Evolutionary conservation across 1,284 basidiomycete genomes (phyloP).

Genomic region (Grifola frondosa): DNA sequence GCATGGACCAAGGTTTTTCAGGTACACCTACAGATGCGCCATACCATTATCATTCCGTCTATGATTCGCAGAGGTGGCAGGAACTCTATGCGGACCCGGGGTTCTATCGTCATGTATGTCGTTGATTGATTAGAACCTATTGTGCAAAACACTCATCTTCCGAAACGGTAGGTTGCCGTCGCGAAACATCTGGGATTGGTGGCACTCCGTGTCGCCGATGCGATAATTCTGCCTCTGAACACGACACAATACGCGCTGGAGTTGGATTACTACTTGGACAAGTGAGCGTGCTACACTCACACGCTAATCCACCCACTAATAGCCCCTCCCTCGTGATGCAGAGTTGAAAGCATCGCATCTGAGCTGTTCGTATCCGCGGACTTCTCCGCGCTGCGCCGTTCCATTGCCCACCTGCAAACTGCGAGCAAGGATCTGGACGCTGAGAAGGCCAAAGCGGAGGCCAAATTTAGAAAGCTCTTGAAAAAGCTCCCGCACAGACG

Average conservation of each 20-base stretch:
- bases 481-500: slow-evolving; percentile 31
- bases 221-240: slow-evolving; percentile 66
- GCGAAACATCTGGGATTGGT: slow-evolving; percentile 67
- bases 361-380: slow-evolving; percentile 24
- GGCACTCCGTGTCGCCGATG: slow-evolving; percentile 58
- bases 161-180: slow-evolving; percentile 54
- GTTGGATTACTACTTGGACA: slow-evolving; percentile 47
- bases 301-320: background rate
- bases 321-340: slow-evolving; percentile 7
- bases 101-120: slow-evolving; percentile 62
- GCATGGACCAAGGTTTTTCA: slow-evolving; percentile 52
- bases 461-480: slow-evolving; percentile 29
- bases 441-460: slow-evolving; percentile 43
- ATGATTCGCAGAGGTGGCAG: slow-evolving; percentile 72
- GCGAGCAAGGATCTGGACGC: slow-evolving; percentile 56
- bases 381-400: slow-evolving; percentile 39
- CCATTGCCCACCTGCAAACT: slow-evolving; percentile 49
- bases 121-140: background rate
- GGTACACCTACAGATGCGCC: slow-evolving; percentile 54
- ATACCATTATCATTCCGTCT: slow-evolving; percentile 78
- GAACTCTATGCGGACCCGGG: slow-evolving; percentile 70
- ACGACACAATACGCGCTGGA: slow-evolving; percentile 67
- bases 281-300: slow-evolving; percentile 29
- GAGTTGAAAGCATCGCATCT: slow-evolving; percentile 34
- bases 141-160: background rate